These are phyloP conservation scores for Lolium multiflorum DNA, from an alignment of 176 grass and related monocot species.

Conservation along the genomic window DNA sequence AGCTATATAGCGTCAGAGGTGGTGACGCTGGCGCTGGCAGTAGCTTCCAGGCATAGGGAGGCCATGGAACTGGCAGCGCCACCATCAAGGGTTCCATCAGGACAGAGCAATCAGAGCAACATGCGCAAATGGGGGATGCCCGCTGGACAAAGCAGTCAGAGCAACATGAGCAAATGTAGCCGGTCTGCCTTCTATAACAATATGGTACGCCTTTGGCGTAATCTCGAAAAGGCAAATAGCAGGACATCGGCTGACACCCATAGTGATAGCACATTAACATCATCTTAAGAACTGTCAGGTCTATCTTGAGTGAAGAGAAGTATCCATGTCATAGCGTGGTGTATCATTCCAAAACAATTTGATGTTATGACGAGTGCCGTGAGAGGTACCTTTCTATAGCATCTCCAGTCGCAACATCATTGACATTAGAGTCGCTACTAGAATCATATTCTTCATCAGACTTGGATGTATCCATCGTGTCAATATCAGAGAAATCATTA, in stretches of 20 bases:
- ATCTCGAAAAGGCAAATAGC: too few relatives aligned
- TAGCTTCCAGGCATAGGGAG: not conserved
- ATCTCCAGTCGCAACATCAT: slow-evolving; percentile 29
- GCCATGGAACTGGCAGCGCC: not conserved
- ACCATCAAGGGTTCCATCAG: not conserved
- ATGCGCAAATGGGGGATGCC: not conserved
- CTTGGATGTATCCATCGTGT: slow-evolving; percentile 24
- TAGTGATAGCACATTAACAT: slow-evolving; percentile 1
- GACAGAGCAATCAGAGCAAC: not conserved
- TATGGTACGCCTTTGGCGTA: too few relatives aligned
- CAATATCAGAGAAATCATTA: slow-evolving; percentile 35
- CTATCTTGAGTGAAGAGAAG: slow-evolving; percentile 13
- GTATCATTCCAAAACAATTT: not conserved
- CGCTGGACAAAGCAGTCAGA: not conserved
- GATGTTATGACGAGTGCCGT: not conserved
- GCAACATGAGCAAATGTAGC: not conserved
- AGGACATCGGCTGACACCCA: not conserved
- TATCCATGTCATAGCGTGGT: not conserved
- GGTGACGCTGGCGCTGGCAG: not conserved
- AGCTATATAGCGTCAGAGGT: not conserved
- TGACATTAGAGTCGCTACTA: slow-evolving; percentile 44
- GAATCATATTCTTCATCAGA: slow-evolving; percentile 42
- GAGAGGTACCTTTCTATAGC: not conserved
- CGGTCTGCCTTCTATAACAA: not conserved
- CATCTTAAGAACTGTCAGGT: not conserved